Conservation (phyloP, 164 flowering plant species). For the Vitis rupestris region DNA sequence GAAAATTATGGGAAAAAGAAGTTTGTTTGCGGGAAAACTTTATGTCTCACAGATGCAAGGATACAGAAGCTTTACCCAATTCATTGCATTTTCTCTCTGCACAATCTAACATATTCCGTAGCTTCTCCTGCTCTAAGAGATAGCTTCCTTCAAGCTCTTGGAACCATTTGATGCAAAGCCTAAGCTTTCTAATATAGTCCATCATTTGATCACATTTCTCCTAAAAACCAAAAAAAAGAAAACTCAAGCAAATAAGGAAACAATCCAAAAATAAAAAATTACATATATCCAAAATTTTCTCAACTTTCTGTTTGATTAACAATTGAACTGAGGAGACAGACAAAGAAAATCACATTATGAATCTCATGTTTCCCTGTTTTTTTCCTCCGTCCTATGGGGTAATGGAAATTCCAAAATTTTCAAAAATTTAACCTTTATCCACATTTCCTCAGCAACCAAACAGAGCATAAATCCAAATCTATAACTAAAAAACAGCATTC, state of each 20-base stretch:
- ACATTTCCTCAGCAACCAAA: no score
- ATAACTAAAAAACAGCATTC: no score
- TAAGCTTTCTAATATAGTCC: slow-evolving; percentile 63
- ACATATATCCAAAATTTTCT: no score
- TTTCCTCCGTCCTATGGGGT: no score
- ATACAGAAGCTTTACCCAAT: slow-evolving; percentile 41
- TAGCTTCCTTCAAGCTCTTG: slow-evolving; percentile 54
- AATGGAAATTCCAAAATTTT: no score
- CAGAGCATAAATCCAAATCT: no score
- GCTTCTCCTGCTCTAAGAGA: slow-evolving; percentile 48
- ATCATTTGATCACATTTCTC: slow-evolving; percentile 68
- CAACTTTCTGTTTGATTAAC: no score
- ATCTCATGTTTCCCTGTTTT: no score
- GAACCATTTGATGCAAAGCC: slow-evolving; percentile 72
- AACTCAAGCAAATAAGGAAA: background rate
- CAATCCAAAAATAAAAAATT: background rate
- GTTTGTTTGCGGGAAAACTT: no score
- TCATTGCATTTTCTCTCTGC: slow-evolving; percentile 47
- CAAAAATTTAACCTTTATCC: no score
- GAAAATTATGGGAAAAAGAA: background rate
- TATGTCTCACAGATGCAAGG: background rate
- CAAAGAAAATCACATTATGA: no score
- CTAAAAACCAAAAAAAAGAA: slow-evolving; percentile 28
- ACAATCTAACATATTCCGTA: slow-evolving; percentile 33
- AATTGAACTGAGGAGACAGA: no score